Evolutionary conservation across 2,329 filamentous ascomycete species (phyloP).

Genomic region (Hypoxylon sp.): DNA sequence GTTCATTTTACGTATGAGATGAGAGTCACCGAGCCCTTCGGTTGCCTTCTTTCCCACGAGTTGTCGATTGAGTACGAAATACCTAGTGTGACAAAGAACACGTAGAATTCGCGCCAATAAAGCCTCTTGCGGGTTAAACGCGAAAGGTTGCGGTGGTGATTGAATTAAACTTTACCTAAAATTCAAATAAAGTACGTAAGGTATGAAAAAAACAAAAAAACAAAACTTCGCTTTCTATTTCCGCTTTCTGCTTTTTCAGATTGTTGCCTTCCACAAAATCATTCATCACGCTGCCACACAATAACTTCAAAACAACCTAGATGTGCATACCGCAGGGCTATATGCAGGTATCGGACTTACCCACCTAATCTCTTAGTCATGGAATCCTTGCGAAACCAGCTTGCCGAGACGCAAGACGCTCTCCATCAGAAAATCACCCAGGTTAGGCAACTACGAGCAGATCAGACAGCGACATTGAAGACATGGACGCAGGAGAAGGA

Average conservation of each 20-base stretch:
- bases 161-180: constrained; percentile 10
- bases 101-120: constrained; percentile 5
- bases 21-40: constrained; percentile 6
- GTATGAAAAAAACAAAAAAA: background rate
- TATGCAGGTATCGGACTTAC: background rate
- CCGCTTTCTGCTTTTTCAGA: background rate
- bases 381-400: constrained; percentile 50
- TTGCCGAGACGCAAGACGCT: constrained; percentile 49
- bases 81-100: constrained; percentile 16
- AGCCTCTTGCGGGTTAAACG: background rate
- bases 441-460: constrained; percentile 45
- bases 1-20: constrained; percentile 9
- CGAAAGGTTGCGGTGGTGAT: background rate
- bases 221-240: too few species aligned
- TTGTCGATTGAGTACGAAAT: background rate
- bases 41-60: background rate
- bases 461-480: constrained; percentile 30
- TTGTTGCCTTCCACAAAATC: constrained; percentile 8
- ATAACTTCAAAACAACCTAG: constrained; percentile 3
- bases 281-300: background rate
- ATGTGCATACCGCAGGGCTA: background rate
- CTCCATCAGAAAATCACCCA: constrained; percentile 48
- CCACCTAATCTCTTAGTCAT: constrained; percentile 33
- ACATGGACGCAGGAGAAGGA: constrained; percentile 43
- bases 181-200: background rate